phyloP scores from a whole-genome alignment of 2,329 filamentous ascomycete genomes.

The Polytolypa hystricis region DNA sequence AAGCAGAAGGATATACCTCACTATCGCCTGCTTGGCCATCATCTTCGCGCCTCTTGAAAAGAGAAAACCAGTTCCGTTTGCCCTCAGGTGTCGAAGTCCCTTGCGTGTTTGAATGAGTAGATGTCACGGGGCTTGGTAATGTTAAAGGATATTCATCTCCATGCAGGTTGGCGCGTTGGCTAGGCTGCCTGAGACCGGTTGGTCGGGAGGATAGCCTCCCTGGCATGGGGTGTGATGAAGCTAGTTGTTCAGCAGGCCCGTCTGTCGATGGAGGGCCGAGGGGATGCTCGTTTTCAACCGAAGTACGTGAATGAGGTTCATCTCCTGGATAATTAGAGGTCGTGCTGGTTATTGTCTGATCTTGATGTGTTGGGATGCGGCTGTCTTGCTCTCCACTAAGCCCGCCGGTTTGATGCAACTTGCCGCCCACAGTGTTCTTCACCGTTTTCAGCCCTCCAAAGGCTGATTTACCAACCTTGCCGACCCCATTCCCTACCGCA shows the following conservation, averaged over 20 bases:
- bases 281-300: background rate
- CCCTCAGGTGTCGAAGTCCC: conserved; percentile 3
- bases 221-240: conserved; percentile 17
- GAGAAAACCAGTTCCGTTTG: conserved; percentile 3
- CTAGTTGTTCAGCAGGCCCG: conserved; percentile 2
- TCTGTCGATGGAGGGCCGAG: conserved; percentile 2
- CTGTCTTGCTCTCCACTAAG: conserved; percentile 17
- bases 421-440: conserved; percentile 26
- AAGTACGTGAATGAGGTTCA: background rate
- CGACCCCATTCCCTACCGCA: conserved; percentile 40
- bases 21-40: conserved; percentile 18
- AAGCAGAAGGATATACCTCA: conserved; percentile 50
- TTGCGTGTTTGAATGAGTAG: conserved; percentile 9
- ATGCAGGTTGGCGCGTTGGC: conserved; percentile 16
- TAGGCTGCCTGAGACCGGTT: conserved; percentile 17
- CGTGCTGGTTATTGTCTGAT: background rate
- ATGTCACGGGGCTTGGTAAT: conserved; percentile 17
- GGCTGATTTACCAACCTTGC: conserved; percentile 35
- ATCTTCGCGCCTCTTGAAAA: conserved; percentile 11
- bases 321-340: background rate
- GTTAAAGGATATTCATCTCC: conserved; percentile 28
- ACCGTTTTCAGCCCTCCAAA: conserved; percentile 33
- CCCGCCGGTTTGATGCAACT: conserved; percentile 24
- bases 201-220: conserved; percentile 23
- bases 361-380: conserved; percentile 6